These are phyloP conservation scores for Phytophthora ramorum DNA, from an alignment of 352 stramenopile species.

Conservation along the genomic window DNA sequence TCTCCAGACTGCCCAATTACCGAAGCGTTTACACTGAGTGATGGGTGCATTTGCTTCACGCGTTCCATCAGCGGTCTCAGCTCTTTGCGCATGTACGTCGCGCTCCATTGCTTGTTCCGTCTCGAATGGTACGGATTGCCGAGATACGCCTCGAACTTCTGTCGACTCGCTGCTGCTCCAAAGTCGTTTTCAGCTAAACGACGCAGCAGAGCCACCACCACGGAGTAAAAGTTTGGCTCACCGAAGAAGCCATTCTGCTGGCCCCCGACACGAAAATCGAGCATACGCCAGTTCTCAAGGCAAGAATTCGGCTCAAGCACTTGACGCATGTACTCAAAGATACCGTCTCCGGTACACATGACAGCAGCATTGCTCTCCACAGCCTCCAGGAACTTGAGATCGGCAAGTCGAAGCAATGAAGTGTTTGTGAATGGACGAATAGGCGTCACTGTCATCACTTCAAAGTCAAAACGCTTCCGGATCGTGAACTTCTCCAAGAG, in stretches of 20 bases:
- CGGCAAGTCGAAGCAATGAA: constrained; percentile 25
- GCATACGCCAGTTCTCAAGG: constrained; percentile 16
- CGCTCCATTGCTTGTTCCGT: constrained; percentile 14
- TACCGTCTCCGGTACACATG: constrained; percentile 38
- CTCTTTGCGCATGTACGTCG: constrained; percentile 12
- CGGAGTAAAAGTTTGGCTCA: constrained; percentile 19
- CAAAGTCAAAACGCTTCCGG: constrained; percentile 31
- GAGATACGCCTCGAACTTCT: constrained; percentile 15
- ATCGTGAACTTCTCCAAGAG: constrained; percentile 32
- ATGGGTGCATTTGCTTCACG: constrained; percentile 21
- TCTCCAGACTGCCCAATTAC: constrained; percentile 7
- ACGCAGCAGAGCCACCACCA: constrained; percentile 8
- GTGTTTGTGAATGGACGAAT: constrained; percentile 39
- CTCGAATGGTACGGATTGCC: constrained; percentile 17
- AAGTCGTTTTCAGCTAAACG: constrained; percentile 8
- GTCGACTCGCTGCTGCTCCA: not conserved
- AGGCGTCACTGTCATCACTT: constrained; percentile 24
- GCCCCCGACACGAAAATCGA: constrained; percentile 36
- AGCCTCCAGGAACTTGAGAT: constrained; percentile 28
- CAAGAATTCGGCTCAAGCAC: constrained; percentile 8
- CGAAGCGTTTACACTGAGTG: constrained; percentile 2
- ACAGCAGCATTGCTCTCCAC: constrained; percentile 33
- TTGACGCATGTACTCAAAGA: constrained; percentile 39
- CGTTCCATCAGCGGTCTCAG: constrained; percentile 12
- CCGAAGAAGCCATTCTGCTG: constrained; percentile 8